These are phyloP conservation scores for Pseudodiploospora longispora DNA, from an alignment of 2,329 filamentous ascomycete species.

Conservation along the genomic window DNA sequence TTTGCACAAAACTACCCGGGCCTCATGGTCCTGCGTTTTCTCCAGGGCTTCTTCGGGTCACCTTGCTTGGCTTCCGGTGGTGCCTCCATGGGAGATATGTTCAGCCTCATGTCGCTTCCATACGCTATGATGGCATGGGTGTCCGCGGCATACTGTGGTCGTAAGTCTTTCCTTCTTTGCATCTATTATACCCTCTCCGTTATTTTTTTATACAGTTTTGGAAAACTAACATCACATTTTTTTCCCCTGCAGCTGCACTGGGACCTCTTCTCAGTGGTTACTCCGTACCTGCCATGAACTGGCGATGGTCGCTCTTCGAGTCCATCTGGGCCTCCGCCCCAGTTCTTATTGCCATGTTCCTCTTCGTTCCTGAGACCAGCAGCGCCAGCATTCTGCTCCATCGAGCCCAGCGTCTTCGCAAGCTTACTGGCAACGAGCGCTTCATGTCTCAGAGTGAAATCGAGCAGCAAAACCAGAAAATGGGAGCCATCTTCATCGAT, in stretches of 20 bases:
- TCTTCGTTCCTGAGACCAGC: constrained; percentile 58
- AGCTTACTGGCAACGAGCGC: constrained; percentile 45
- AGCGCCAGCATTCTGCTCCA: constrained; percentile 51
- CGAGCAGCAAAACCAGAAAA: constrained; percentile 46
- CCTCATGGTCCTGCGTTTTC: constrained; percentile 55
- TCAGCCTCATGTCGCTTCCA: constrained; percentile 45
- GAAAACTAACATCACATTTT: not conserved
- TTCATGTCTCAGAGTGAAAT: constrained; percentile 58
- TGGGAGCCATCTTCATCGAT: constrained; percentile 39
- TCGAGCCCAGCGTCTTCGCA: constrained; percentile 53
- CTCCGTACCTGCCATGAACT: constrained; percentile 46
- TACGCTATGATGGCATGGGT: constrained; percentile 55
- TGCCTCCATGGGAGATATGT: constrained; percentile 45
- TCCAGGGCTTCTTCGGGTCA: constrained; percentile 59
- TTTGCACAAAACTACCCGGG: constrained; percentile 55
- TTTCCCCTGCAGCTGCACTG: constrained; percentile 36
- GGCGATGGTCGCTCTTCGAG: constrained; percentile 59
- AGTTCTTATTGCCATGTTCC: constrained; percentile 51
- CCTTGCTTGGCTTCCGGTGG: constrained; percentile 55
- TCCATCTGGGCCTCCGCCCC: constrained; percentile 54
- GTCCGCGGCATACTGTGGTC: constrained; percentile 40
- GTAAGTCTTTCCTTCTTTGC: constrained; percentile 16
- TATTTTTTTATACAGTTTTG: not conserved
- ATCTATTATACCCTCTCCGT: not conserved
- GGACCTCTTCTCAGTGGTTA: constrained; percentile 56